Evolutionary conservation across 768 basidiomycete genomes (phyloP).

Genomic region (Mycena leptocephala): DNA sequence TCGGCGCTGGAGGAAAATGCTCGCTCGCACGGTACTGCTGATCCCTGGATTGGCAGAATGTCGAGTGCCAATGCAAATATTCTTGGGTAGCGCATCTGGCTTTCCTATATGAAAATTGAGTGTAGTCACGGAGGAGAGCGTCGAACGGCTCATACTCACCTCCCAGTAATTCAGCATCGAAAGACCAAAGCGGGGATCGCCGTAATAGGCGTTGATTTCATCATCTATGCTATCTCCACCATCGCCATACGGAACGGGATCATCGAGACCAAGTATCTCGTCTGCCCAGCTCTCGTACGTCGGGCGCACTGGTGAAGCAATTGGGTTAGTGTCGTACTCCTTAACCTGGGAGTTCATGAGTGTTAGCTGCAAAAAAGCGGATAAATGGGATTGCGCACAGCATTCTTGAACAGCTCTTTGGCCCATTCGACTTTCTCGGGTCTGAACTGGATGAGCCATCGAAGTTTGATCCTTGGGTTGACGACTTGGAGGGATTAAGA

Average conservation of each 20-base stretch:
- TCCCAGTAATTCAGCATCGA: background rate
- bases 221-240: background rate
- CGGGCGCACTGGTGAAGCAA: background rate
- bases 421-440: background rate
- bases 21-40: too few relatives aligned
- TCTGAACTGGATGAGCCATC: background rate
- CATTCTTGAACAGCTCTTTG: background rate
- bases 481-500: background rate
- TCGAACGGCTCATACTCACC: background rate
- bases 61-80: background rate
- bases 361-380: background rate
- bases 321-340: background rate
- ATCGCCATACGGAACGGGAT: background rate
- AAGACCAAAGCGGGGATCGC: background rate
- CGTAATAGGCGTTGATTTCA: background rate
- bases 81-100: background rate
- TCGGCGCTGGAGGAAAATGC: too few relatives aligned
- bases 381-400: background rate
- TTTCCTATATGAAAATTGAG: background rate
- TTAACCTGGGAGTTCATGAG: background rate
- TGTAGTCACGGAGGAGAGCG: background rate
- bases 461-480: background rate
- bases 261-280: background rate
- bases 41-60: conserved; percentile 6
- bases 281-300: background rate